Conservation (phyloP, 2,329 filamentous ascomycete species). For the Aspergillus tanneri region DNA sequence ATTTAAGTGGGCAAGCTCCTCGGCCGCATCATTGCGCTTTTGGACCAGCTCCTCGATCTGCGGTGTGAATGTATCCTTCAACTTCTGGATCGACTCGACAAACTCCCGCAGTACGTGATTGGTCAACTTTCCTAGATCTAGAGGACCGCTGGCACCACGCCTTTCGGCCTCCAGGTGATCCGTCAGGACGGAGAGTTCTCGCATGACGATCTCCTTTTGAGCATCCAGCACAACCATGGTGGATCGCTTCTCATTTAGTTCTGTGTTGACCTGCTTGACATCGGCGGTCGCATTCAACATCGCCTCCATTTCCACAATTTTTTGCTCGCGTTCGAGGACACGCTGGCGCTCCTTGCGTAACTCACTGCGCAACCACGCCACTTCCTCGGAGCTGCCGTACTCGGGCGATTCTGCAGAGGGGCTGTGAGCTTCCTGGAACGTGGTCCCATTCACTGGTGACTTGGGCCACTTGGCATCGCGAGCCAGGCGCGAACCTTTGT, state of each 20-base stretch:
- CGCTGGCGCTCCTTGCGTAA: constrained; percentile 79
- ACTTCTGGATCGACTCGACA: constrained; percentile 59
- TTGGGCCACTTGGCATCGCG: constrained; percentile 69
- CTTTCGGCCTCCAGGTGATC: constrained; percentile 86
- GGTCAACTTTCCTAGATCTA: constrained; percentile 73
- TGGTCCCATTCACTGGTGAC: constrained; percentile 58
- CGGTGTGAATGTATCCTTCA: constrained; percentile 75
- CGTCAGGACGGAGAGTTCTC: constrained; percentile 83
- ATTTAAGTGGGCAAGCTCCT: constrained; percentile 79
- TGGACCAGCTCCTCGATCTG: constrained; percentile 88
- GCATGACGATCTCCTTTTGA: constrained; percentile 91
- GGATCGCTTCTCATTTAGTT: constrained; percentile 87
- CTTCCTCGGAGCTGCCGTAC: constrained; percentile 54
- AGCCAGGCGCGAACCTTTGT: constrained; percentile 57
- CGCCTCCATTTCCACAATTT: constrained; percentile 73
- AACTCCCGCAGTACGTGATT: constrained; percentile 63
- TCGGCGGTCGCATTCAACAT: constrained; percentile 59
- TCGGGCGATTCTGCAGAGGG: constrained; percentile 63
- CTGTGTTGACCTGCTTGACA: constrained; percentile 78
- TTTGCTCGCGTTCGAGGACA: constrained; percentile 80
- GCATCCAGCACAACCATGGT: constrained; percentile 93
- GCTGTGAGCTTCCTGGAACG: constrained; percentile 66
- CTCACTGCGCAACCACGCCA: constrained; percentile 66
- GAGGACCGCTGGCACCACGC: constrained; percentile 71
- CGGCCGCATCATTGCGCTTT: constrained; percentile 76